A percentile compares a stretch with the other conserved stretches of the same genome.
These are phyloP conservation scores for Punica granatum DNA, from an alignment of 345 rosid species.

Conservation along the genomic window DNA sequence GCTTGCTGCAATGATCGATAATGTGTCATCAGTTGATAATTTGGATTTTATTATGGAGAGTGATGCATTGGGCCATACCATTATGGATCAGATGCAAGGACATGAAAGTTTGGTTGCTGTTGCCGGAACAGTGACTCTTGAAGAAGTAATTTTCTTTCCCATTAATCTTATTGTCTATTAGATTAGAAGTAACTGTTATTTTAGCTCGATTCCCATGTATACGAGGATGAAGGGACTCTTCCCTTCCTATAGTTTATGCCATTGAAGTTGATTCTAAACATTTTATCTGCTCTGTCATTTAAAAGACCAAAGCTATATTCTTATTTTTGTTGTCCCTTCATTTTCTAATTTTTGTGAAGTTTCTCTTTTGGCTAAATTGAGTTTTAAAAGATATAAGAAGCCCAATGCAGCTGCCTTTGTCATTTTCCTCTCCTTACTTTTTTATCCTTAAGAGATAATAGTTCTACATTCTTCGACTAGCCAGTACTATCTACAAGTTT, in stretches of 20 bases:
- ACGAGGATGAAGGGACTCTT: too few species aligned
- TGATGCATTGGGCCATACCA: conserved; percentile 91
- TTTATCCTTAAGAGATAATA: too few species aligned
- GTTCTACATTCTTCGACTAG: too few species aligned
- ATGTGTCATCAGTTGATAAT: conserved; percentile 96
- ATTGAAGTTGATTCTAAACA: not conserved
- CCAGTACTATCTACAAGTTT: too few species aligned
- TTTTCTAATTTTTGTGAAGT: not conserved
- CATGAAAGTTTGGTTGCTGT: conserved; percentile 85
- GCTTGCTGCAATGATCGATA: conserved; percentile 94
- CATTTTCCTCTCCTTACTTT: too few species aligned
- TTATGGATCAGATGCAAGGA: conserved; percentile 98
- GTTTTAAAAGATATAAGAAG: too few species aligned
- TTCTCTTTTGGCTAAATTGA: not conserved
- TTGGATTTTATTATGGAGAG: conserved; percentile 98
- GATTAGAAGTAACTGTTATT: not conserved
- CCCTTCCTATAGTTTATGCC: not conserved
- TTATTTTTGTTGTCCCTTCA: too few species aligned
- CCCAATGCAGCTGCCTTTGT: too few species aligned
- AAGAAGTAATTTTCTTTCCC: conserved; percentile 47
- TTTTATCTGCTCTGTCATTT: too few species aligned
- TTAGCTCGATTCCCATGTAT: not conserved
- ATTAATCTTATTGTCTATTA: not conserved
- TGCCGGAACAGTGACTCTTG: conserved; percentile 87
- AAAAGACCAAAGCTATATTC: too few species aligned